Percentiles rank a stretch among this genome's conserved stretches.
Evolutionary conservation across 176 grass and related monocot genomes (phyloP).

Genomic region (Bonia amplexicaulis): DNA sequence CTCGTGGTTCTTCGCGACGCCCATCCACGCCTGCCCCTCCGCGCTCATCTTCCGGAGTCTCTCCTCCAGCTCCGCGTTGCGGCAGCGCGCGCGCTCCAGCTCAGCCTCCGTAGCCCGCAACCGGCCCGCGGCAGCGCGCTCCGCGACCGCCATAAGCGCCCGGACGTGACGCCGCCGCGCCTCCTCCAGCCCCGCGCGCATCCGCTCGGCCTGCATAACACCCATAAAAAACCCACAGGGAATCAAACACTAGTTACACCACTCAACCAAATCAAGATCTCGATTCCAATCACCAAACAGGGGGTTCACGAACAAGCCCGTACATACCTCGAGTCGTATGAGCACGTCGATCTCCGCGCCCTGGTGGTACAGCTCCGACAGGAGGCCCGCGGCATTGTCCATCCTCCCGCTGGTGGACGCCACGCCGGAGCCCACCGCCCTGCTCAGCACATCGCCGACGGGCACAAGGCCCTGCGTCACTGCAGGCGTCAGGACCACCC

Average conservation of each 20-base stretch:
- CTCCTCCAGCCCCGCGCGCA: conserved; percentile 30
- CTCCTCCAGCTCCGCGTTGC: conserved; percentile 53
- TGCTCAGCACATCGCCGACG: background rate
- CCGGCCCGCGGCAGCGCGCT: background rate
- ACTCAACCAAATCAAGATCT: background rate
- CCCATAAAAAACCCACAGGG: no score
- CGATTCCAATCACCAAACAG: background rate
- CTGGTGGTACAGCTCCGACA: conserved; percentile 19
- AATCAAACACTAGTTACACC: background rate
- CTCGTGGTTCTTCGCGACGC: conserved; percentile 48
- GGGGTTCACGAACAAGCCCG: background rate
- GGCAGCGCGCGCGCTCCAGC: conserved; percentile 30
- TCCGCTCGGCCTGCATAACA: conserved; percentile 33
- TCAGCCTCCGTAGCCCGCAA: conserved; percentile 34
- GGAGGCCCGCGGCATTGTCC: background rate
- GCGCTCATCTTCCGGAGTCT: conserved; percentile 29
- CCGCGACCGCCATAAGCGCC: conserved; percentile 18
- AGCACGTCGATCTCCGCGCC: conserved; percentile 42
- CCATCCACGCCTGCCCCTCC: conserved; percentile 53
- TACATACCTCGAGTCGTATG: conserved; percentile 41
- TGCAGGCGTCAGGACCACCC: background rate
- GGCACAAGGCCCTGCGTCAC: background rate
- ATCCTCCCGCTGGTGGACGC: conserved; percentile 38
- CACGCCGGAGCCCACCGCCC: background rate
- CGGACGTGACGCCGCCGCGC: conserved; percentile 18